Percentiles rank a stretch among this genome's conserved stretches.
These are phyloP conservation scores for Candida tropicalis DNA, from an alignment of 1,139 yeast genomes.

Conservation along the genomic window DNA sequence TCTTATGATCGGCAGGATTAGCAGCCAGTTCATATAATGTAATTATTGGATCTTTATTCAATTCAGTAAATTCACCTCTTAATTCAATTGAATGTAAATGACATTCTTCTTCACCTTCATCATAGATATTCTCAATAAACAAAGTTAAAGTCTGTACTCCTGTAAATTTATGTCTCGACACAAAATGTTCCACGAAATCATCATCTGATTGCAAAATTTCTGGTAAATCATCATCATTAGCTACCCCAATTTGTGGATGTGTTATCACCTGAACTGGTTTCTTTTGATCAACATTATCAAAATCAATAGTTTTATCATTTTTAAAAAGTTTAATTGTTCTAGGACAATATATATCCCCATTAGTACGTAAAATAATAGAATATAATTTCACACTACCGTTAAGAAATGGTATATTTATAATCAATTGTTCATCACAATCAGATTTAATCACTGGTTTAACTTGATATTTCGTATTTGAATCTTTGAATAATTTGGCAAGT, in stretches of 20 bases:
- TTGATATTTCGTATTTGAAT: conserved; percentile 41
- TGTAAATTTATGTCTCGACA: conserved; percentile 76
- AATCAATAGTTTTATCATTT: conserved; percentile 70
- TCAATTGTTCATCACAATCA: conserved; percentile 82
- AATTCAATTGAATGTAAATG: conserved; percentile 73
- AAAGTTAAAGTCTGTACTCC: conserved; percentile 70
- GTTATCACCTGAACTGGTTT: conserved; percentile 56
- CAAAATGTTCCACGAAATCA: conserved; percentile 79
- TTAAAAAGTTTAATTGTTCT: conserved; percentile 69
- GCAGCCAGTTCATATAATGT: conserved; percentile 89
- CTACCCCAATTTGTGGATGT: conserved; percentile 66
- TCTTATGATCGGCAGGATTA: conserved; percentile 86
- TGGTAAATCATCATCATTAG: conserved; percentile 36
- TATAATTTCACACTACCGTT: conserved; percentile 74
- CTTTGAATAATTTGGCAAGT: conserved; percentile 53
- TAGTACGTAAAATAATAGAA: conserved; percentile 70
- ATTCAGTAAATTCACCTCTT: conserved; percentile 74
- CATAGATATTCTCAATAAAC: conserved; percentile 68
- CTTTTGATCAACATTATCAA: conserved; percentile 56
- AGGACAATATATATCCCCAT: conserved; percentile 69
- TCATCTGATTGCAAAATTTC: conserved; percentile 34
- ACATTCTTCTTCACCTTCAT: conserved; percentile 55
- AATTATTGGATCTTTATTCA: conserved; percentile 67
- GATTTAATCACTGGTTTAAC: conserved; percentile 58
- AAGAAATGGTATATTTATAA: conserved; percentile 72